These are phyloP conservation scores for Aspergillus wentii DNA, from an alignment of 495 filamentous ascomycete genomes.

Conservation along the genomic window DNA sequence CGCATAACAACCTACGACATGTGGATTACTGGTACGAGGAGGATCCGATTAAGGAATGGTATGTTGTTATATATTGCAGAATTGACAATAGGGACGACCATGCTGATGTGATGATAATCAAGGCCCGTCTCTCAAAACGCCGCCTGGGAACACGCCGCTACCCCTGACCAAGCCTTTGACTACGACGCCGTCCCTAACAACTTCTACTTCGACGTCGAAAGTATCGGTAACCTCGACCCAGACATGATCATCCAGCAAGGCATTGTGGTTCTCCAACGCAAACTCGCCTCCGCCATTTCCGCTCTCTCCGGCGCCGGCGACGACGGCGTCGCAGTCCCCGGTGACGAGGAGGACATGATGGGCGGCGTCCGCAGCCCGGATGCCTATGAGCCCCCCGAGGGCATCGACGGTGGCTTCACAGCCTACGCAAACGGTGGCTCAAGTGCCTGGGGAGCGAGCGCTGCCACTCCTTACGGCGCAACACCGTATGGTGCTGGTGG, in stretches of 20 bases:
- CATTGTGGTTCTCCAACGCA: conserved; percentile 83
- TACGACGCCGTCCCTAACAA: conserved; percentile 77
- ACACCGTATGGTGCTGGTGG: conserved; percentile 65
- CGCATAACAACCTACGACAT: conserved; percentile 87
- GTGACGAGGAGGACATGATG: conserved; percentile 44
- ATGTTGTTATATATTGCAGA: conserved; percentile 38
- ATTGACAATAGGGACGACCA: too few species aligned
- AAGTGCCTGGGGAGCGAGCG: conserved; percentile 60
- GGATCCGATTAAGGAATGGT: conserved; percentile 85
- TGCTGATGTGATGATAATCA: too few species aligned
- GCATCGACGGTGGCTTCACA: conserved; percentile 69
- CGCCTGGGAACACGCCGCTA: conserved; percentile 72
- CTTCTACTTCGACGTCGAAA: conserved; percentile 94
- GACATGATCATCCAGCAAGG: conserved; percentile 84
- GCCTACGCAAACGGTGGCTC: conserved; percentile 60
- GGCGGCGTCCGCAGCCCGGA: conserved; percentile 60
- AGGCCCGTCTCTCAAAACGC: conserved; percentile 87
- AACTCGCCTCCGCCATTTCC: conserved; percentile 80
- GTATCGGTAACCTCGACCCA: conserved; percentile 78
- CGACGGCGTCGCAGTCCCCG: conserved; percentile 43
- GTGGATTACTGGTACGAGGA: conserved; percentile 91
- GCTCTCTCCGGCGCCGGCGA: conserved; percentile 53
- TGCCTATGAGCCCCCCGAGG: conserved; percentile 52
- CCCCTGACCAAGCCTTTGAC: conserved; percentile 80
- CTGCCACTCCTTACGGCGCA: conserved; percentile 59